Evolutionary conservation across 2,329 filamentous ascomycete species (phyloP), one percentile per base, ranked within the genome.

Genomic region (Aspergillus ochraceoroseus): DNA sequence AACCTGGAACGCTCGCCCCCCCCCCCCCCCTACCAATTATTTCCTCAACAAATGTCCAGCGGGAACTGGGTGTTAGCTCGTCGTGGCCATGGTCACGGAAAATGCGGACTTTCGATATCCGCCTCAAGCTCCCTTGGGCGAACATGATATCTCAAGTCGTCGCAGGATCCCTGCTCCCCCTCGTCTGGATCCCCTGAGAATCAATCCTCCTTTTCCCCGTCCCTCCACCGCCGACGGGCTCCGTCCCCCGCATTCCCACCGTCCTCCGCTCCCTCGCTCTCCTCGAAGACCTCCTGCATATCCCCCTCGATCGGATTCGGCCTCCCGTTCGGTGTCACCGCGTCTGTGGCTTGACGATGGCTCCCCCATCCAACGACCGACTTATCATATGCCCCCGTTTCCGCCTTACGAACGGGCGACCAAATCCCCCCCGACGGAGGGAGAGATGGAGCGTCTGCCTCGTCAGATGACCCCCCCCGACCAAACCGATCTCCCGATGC

Each of bases 1-100:
- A n/a, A n/a, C n/a, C n/a, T n/a, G n/a, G n/a, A n/a, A n/a, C n/a
- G n/a, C n/a, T n/a, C n/a, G n/a, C n/a, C n/a, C n/a, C n/a, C n/a
- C n/a, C n/a, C n/a, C n/a, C n/a, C n/a, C n/a, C n/a, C n/a, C n/a
- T n/a, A 30, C 12, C 38, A 18, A 29, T 32, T 9, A 23, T 18
- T 26, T 39, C 32, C 45, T 48, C 53, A 57, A 63, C 62, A 57
- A 67, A 67, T 67, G 64, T 66, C 61, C 62, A 63, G 52, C 59
- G 53, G 54, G 57, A 55, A 53, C 57, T 60, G 56, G 52, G 49
- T 59, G 44, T 49, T 53, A 54, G 48, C 43, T 36, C 19, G 44
- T 55, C 54, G 64, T 67, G 65, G 63, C 64, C 61, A 67, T 67
- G 65, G 64, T 66, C 65, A 66, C 63, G 62, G 62, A 61, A 59